Evolutionary conservation across 2,329 filamentous ascomycete genomes (phyloP).

Genomic region (Aspergillus hiratsukae): DNA sequence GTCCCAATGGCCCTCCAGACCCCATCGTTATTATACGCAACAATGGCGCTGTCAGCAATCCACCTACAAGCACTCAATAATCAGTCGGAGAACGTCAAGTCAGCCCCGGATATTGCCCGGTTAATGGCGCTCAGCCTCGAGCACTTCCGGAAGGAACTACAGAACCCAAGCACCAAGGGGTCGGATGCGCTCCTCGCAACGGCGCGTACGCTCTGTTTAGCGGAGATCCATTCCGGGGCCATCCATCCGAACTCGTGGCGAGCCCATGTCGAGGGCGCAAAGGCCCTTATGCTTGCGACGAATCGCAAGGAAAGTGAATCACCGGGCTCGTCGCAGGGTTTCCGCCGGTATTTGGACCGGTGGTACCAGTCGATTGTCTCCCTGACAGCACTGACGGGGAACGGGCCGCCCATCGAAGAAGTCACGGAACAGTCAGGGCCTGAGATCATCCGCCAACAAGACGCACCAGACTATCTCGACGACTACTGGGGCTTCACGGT

Average conservation of each 20-base stretch:
- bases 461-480: conserved; percentile 34
- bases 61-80: conserved; percentile 37
- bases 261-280: conserved; percentile 41
- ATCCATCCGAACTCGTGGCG: conserved; percentile 40
- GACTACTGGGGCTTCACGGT: conserved; percentile 43
- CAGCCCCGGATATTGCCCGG: conserved; percentile 34
- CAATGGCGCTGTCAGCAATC: conserved; percentile 40
- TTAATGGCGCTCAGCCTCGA: conserved; percentile 40
- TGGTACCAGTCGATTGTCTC: conserved; percentile 43
- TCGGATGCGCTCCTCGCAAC: conserved; percentile 39
- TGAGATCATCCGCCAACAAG: conserved; percentile 9
- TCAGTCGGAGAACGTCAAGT: conserved; percentile 33
- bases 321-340: conserved; percentile 24
- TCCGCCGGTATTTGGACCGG: conserved; percentile 36
- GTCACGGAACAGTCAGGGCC: conserved; percentile 13
- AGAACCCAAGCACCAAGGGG: conserved; percentile 26
- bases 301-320: conserved; percentile 18
- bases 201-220: conserved; percentile 40
- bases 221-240: conserved; percentile 40
- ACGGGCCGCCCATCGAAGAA: conserved; percentile 33
- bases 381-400: conserved; percentile 37
- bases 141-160: conserved; percentile 38
- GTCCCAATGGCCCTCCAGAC: conserved; percentile 43
- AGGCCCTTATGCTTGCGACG: conserved; percentile 32
- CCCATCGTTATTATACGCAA: conserved; percentile 41